Base-by-base conservation (phyloP, 2,329 filamentous ascomycete species). In the Aspergillus calidoustus region DNA sequence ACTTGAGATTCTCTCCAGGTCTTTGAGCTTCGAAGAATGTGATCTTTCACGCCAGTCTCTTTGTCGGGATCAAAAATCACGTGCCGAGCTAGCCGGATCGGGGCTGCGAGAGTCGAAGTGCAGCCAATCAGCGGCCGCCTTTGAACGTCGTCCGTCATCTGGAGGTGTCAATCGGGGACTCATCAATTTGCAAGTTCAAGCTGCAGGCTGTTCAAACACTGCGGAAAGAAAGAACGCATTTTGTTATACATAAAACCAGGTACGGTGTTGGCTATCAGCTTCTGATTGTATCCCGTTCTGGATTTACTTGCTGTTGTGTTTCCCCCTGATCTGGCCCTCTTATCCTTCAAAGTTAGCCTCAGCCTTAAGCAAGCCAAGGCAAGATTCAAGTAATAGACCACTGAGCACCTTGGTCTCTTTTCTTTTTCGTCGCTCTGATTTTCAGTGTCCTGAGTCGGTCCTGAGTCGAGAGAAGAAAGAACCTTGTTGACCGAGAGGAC, bases 301-400 rank as follows among this genome's bases (percentile, higher is more conserved):
- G 23, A 41, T 53, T 43, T 34, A 53, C 38, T 23, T 44, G 13
- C 23, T 54, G 5, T 13, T 41, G 34, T 41, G 13, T 41, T 41
- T 28, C 30, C 38, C 38, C 48, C 48, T 31, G 52, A 54, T 22
- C 52, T 44, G 52, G 52, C 19, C 38, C 31, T 38, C 31, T 38
- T 38, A 6, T 28, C 43, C 38, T 31, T 28, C 25, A 28, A 28
- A 28, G 25, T 28, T 54, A 31, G 52, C 43, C 52, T 54, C 52
- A 54, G 52, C 52, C 52, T 54, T 19, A 44, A 43, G 13, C 19
- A 54, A 54, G 51, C 34, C 38, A 54, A 54, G 52, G 52, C 52
- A 30, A 54, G 52, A 54, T 44, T 54, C 28, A 41, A 41, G 34
- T 41, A 44, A 28, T 44, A 38, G 23, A 54, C 52, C 38, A 54